Conservation (phyloP, 352 stramenopile genomes). For the Thalassiosira exigua region DNA sequence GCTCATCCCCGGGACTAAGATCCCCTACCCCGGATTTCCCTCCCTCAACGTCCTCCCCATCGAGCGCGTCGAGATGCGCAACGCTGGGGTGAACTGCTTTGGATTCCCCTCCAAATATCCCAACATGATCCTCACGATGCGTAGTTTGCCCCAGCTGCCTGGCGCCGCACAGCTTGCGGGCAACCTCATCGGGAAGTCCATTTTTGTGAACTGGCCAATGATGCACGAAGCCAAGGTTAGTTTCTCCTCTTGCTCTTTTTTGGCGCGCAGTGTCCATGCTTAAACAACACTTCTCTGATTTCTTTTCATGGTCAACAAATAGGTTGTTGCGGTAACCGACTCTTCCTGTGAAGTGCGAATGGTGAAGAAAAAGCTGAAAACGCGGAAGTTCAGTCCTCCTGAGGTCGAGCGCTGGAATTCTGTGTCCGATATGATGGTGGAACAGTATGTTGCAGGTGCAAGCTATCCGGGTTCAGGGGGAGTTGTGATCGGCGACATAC, state of each 20-base stretch:
- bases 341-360: slow-evolving; percentile 69
- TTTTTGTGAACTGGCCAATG: slow-evolving; percentile 98
- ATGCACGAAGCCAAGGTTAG: slow-evolving; percentile 92
- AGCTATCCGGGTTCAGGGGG: slow-evolving; percentile 80
- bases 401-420: slow-evolving; percentile 69
- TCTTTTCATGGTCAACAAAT: slow-evolving; percentile 3
- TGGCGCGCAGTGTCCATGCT: slow-evolving; percentile 13
- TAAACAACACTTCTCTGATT: background rate
- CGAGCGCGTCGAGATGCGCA: slow-evolving; percentile 61
- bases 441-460: slow-evolving; percentile 76
- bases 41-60: slow-evolving; percentile 87
- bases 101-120: slow-evolving; percentile 89
- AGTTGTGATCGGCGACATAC: slow-evolving; percentile 91
- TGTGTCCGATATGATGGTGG: slow-evolving; percentile 68
- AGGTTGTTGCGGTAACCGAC: slow-evolving; percentile 79
- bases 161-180: slow-evolving; percentile 73
- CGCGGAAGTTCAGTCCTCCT: slow-evolving; percentile 51
- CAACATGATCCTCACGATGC: slow-evolving; percentile 82
- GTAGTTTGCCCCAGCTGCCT: slow-evolving; percentile 74
- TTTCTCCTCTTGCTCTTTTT: background rate
- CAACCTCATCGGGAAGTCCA: slow-evolving; percentile 82
- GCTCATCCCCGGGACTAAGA: slow-evolving; percentile 83
- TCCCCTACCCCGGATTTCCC: slow-evolving; percentile 87
- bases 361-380: slow-evolving; percentile 69
- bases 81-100: slow-evolving; percentile 92